Conservation (phyloP, 352 stramenopile genomes). For the Peronospora belbahrii region DNA sequence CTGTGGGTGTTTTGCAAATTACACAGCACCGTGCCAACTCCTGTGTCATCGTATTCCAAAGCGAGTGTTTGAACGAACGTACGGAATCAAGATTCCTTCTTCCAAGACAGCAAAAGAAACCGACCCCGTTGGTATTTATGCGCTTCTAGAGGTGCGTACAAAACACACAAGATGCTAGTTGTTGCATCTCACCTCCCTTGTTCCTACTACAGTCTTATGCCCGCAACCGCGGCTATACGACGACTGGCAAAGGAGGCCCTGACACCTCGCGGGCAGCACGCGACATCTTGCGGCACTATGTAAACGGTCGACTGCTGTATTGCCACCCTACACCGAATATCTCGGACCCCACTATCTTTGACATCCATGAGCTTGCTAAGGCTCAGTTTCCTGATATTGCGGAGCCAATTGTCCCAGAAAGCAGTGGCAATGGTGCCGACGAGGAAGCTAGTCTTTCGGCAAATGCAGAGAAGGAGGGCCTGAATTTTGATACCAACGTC, state of each 20-base stretch:
- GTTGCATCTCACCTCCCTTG: neutral
- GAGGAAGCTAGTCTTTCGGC: slow-evolving; percentile 1
- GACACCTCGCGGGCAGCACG: slow-evolving; percentile 93
- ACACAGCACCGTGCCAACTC: slow-evolving; percentile 85
- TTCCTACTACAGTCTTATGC: slow-evolving; percentile 54
- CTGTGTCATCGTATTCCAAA: slow-evolving; percentile 93
- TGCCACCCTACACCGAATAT: slow-evolving; percentile 89
- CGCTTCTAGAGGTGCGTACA: slow-evolving; percentile 51
- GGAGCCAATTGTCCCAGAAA: slow-evolving; percentile 10
- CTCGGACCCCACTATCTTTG: slow-evolving; percentile 51
- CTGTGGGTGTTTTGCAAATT: slow-evolving; percentile 2
- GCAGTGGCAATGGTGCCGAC: slow-evolving; percentile 11
- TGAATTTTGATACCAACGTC: slow-evolving; percentile 65
- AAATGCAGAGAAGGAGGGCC: slow-evolving; percentile 26
- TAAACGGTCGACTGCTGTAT: slow-evolving; percentile 95
- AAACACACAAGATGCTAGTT: neutral
- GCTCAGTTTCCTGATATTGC: slow-evolving; percentile 49
- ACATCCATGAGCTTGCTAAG: slow-evolving; percentile 61
- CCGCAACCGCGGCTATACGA: slow-evolving; percentile 87
- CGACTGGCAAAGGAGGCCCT: slow-evolving; percentile 89
- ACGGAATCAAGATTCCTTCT: slow-evolving; percentile 90
- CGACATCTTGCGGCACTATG: slow-evolving; percentile 97
- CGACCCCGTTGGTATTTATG: slow-evolving; percentile 72
- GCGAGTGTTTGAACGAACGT: slow-evolving; percentile 93
- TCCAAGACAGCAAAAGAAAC: slow-evolving; percentile 63